Evolutionary conservation across 75 land plant genomes (phyloP).

Genomic region (Picea sitchensis): DNA sequence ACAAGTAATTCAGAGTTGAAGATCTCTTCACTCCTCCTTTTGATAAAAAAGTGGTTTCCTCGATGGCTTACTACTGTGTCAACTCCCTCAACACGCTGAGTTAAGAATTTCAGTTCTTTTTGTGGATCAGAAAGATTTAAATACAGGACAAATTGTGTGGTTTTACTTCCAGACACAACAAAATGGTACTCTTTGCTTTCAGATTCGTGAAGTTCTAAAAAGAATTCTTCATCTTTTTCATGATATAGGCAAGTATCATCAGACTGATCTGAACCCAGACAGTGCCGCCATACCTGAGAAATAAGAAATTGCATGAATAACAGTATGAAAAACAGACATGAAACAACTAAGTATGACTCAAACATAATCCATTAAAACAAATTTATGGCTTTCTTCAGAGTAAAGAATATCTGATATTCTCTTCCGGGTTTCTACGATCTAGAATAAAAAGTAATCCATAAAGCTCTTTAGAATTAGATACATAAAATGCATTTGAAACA

Average conservation of each 20-base stretch:
- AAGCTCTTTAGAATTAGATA: not conserved
- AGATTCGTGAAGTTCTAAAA: conserved; percentile 66
- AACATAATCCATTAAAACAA: not conserved
- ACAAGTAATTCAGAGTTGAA: conserved; percentile 90
- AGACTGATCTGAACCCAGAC: conserved; percentile 66
- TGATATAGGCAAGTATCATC: conserved; percentile 80
- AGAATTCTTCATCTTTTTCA: conserved; percentile 81
- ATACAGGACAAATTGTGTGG: conserved; percentile 68
- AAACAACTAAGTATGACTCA: not conserved
- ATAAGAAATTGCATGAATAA: not conserved
- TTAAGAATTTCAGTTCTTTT: conserved; percentile 58
- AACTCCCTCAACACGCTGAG: conserved; percentile 74
- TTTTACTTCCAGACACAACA: conserved; percentile 77
- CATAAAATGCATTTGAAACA: not conserved
- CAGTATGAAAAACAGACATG: not conserved
- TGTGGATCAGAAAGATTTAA: conserved; percentile 52
- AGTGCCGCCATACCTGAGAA: conserved; percentile 86
- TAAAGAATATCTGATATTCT: not conserved
- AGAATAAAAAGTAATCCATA: not conserved
- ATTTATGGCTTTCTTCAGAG: not conserved
- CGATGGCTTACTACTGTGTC: conserved; percentile 81
- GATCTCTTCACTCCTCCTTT: conserved; percentile 71
- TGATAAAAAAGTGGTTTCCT: conserved; percentile 84
- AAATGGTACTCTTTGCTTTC: conserved; percentile 84
- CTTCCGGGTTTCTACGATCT: not conserved